Evolutionary conservation across 169 alveolate species (phyloP).

Genomic region (Eimeria acervulina): DNA sequence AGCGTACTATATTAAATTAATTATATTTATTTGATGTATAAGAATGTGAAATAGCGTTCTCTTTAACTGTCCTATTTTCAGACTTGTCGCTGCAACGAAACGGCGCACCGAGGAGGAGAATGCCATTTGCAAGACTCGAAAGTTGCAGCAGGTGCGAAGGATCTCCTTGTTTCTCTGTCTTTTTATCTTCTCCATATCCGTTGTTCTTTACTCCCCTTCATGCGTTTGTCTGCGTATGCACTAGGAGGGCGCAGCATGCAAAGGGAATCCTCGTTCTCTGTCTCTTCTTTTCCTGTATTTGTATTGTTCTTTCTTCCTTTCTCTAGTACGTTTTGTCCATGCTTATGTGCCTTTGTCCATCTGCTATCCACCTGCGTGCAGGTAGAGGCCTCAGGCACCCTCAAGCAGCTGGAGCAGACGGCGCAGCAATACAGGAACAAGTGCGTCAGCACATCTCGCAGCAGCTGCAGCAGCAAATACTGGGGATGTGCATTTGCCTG

Average conservation of each 20-base stretch:
- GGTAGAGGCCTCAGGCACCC: slow-evolving; percentile 61
- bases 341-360: background rate
- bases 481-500: background rate
- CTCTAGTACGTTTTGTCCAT: no score
- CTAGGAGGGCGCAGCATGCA: no score
- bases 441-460: background rate
- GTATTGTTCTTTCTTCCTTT: no score
- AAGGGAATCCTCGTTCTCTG: no score
- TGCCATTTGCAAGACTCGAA: slow-evolving; percentile 42
- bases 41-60: no score
- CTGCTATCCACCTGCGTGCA: background rate
- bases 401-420: slow-evolving; percentile 63
- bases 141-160: slow-evolving; percentile 26
- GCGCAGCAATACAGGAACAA: slow-evolving; percentile 51
- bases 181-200: background rate
- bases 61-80: background rate
- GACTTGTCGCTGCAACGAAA: slow-evolving; percentile 35
- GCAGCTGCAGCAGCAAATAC: background rate
- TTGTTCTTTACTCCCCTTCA: no score
- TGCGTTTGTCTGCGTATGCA: no score
- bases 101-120: slow-evolving; percentile 46
- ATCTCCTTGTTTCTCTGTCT: background rate
- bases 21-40: no score
- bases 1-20: no score
- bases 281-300: background rate